These are phyloP conservation scores for Leishmania tropica DNA, from an alignment of 208 protist species.

Conservation along the genomic window DNA sequence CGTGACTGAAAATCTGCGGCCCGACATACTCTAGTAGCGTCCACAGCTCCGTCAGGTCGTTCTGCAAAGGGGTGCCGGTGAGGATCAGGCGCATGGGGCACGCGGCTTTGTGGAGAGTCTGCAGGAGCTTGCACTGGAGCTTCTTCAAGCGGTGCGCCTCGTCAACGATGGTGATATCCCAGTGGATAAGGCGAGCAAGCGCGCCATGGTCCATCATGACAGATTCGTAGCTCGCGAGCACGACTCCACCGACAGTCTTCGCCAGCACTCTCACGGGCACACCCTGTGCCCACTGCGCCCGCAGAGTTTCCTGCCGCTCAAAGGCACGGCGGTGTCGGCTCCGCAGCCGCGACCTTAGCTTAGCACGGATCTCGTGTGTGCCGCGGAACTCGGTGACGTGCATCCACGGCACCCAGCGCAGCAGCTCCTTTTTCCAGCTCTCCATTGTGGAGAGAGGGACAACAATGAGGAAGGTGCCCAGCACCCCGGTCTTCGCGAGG, in stretches of 20 bases:
- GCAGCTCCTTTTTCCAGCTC: constrained; percentile 90
- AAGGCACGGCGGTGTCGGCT: constrained; percentile 45
- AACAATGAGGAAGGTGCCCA: constrained; percentile 88
- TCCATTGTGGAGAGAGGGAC: constrained; percentile 90
- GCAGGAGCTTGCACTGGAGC: constrained; percentile 80
- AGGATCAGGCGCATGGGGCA: constrained; percentile 94
- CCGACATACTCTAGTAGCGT: constrained; percentile 98
- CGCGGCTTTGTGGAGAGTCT: constrained; percentile 93
- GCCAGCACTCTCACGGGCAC: constrained; percentile 17
- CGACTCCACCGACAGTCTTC: constrained; percentile 43
- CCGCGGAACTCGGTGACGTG: constrained; percentile 72
- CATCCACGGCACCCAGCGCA: constrained; percentile 87
- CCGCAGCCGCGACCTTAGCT: constrained; percentile 53
- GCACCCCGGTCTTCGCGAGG: constrained; percentile 62
- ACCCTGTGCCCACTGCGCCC: constrained; percentile 46
- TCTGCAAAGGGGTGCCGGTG: constrained; percentile 97
- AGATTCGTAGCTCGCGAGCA: constrained; percentile 96
- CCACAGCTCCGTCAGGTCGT: constrained; percentile 98
- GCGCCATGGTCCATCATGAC: constrained; percentile 57
- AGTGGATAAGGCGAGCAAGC: constrained; percentile 33
- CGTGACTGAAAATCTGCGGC: constrained; percentile 90
- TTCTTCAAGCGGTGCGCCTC: constrained; percentile 97
- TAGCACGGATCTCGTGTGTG: constrained; percentile 21
- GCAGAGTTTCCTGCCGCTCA: constrained; percentile 35
- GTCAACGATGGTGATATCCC: constrained; percentile 86